Base-by-base conservation (phyloP, 257 asterid genomes). In the Salvia miltiorrhiza region DNA sequence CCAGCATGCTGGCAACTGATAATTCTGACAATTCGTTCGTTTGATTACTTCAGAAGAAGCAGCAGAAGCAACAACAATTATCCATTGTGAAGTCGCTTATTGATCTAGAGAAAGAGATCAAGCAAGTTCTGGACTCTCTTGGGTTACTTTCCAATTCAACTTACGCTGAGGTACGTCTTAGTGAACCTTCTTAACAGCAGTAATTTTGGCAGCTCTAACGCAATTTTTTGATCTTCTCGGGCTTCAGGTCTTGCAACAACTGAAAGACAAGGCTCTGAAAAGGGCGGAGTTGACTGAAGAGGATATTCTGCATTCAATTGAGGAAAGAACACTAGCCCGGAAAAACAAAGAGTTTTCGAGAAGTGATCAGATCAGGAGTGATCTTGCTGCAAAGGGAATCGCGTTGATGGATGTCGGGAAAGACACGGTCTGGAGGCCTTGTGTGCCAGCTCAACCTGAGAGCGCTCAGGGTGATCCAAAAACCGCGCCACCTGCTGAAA, bases 401-500 rank as follows among this genome's bases (percentile, higher is more conserved):
- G 87, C 91, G 2, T 64, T 90, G 72, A 87, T 87, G 96, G 99
- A 90, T 69, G 63, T 86, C 1, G 99, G 96, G 12, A 83, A 80
- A 45, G 97, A 84, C 76, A 88, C 95, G 4, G 71, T 80, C 3
- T 93, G 99, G 99, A 83, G 96, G 79, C 99, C 99, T 17, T 90
- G 68, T 4, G 68, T 63, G 16, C 68, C 68, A 0, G 37, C 54
- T 62, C 37, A 62, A 16, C 68, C 50, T 3, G 68, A 40, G 65
- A 49, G 56, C 30, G n/a, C 28, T 16, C 13, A n/a, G 14, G 49
- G 4, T 11, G 49, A 19, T 11, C 5, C 14, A 4, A 14, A 35
- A 60, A 19, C 0, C 1, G 19, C 17, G 9, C 7, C 5, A 12
- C 44, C 48, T 24, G 60, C 35, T 24, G 60, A 54, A 54, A 26